Conservation (phyloP, 192 early-diverging fungal species). For the Podila clonocystis region DNA sequence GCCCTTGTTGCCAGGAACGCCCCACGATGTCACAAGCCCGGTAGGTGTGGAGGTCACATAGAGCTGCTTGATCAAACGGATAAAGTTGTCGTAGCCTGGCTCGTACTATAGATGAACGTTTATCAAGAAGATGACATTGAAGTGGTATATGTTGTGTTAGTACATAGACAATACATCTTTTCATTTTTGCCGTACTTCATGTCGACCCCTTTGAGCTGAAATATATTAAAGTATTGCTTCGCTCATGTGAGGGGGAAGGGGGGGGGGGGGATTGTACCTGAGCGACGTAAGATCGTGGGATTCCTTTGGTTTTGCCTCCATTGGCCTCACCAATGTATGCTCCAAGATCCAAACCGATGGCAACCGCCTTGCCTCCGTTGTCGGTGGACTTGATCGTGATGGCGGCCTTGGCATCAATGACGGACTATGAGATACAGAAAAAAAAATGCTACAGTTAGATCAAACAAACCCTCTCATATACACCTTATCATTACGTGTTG, state of each 20-base stretch:
- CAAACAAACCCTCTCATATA: no score
- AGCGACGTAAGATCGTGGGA: slow-evolving; percentile 17
- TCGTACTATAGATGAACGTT: neutral
- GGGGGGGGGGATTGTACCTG: neutral
- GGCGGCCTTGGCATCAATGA: neutral
- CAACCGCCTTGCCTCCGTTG: slow-evolving; percentile 20
- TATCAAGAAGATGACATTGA: neutral
- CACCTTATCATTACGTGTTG: neutral
- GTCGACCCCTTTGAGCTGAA: neutral
- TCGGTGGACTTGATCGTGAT: slow-evolving; percentile 12
- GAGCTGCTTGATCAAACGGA: slow-evolving; percentile 13
- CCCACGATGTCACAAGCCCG: slow-evolving; percentile 20
- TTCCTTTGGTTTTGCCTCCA: slow-evolving; percentile 17
- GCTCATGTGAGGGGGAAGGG: no score
- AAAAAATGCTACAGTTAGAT: neutral
- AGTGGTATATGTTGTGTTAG: no score
- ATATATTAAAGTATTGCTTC: neutral
- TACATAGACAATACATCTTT: no score
- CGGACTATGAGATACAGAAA: neutral
- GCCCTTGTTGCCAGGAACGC: slow-evolving; percentile 24
- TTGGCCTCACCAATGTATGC: slow-evolving; percentile 10
- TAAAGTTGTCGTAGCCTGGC: slow-evolving; percentile 21
- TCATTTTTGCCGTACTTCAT: neutral
- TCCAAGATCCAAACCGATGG: slow-evolving; percentile 22
- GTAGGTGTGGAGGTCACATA: no score